Evolutionary conservation across 768 basidiomycete species (phyloP).

Genomic region (Mycena albidolilacea): DNA sequence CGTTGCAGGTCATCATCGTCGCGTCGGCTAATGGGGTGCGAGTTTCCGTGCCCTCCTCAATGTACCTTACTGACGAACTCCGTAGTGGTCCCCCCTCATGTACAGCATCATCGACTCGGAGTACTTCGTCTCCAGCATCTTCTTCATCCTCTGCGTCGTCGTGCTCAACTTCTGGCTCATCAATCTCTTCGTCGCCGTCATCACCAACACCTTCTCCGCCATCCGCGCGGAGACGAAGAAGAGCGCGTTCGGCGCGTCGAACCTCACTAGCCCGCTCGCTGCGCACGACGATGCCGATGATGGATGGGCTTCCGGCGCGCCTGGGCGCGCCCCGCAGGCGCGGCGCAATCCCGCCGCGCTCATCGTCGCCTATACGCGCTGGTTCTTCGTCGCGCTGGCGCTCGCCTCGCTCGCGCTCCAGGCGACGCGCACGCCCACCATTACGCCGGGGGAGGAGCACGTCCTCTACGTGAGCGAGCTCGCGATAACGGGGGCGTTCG

Average conservation of each 20-base stretch:
- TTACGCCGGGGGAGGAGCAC: conserved; percentile 59
- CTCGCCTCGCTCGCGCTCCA: conserved; percentile 80
- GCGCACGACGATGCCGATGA: conserved; percentile 59
- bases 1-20: conserved; percentile 88
- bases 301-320: conserved; percentile 62
- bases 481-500: conserved; percentile 86
- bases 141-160: conserved; percentile 88
- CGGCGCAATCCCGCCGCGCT: conserved; percentile 66
- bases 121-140: conserved; percentile 88
- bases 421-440: conserved; percentile 73
- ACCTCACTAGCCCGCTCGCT: conserved; percentile 18
- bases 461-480: conserved; percentile 79
- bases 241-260: conserved; percentile 91
- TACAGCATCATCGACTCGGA: conserved; percentile 92
- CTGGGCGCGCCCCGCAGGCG: conserved; percentile 58
- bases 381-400: conserved; percentile 85
- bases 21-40: conserved; percentile 84
- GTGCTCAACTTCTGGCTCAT: conserved; percentile 96
- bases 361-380: conserved; percentile 71
- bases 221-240: conserved; percentile 90
- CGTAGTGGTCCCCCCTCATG: conserved; percentile 86
- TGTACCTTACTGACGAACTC: conserved; percentile 13
- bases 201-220: conserved; percentile 91
- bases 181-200: conserved; percentile 96
- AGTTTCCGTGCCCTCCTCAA: conserved; percentile 26